phyloP scores from a whole-genome alignment of 495 filamentous ascomycete species.

The Penicillium turbatum region DNA sequence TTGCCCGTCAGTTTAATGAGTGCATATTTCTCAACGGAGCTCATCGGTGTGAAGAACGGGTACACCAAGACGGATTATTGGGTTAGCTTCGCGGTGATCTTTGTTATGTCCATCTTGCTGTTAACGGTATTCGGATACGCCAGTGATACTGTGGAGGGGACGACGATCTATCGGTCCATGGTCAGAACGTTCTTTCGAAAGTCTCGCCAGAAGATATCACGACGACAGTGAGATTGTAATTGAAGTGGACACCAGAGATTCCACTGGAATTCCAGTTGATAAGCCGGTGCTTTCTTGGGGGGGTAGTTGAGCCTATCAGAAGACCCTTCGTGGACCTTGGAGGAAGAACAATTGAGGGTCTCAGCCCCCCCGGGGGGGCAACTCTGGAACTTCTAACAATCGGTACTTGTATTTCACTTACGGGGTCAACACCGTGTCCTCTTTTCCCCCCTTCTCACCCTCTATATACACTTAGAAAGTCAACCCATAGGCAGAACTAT shows the following conservation, averaged over 20 bases:
- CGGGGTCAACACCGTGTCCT: conserved; percentile 47
- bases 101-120: conserved; percentile 56
- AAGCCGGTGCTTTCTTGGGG: too few relatives aligned
- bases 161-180: conserved; percentile 46
- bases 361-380: conserved; percentile 7
- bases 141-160: conserved; percentile 50
- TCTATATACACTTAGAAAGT: neutral
- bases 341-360: conserved; percentile 6
- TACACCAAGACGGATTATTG: conserved; percentile 68
- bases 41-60: conserved; percentile 51
- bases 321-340: neutral
- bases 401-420: conserved; percentile 17
- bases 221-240: neutral
- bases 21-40: conserved; percentile 74
- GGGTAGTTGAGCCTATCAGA: conserved; percentile 19
- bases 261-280: conserved; percentile 9
- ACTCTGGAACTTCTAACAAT: too few relatives aligned
- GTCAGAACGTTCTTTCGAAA: conserved; percentile 37
- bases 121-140: conserved; percentile 46
- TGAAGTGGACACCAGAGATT: conserved; percentile 6
- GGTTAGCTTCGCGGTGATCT: conserved; percentile 64
- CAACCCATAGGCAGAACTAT: conserved; percentile 5
- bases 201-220: conserved; percentile 24
- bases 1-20: conserved; percentile 80
- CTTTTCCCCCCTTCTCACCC: conserved; percentile 5